Percentiles rank a stretch among this genome's conserved stretches.
These are phyloP conservation scores for Barnettozyma sp. DNA, from an alignment of 805 yeast genomes.

Conservation along the genomic window DNA sequence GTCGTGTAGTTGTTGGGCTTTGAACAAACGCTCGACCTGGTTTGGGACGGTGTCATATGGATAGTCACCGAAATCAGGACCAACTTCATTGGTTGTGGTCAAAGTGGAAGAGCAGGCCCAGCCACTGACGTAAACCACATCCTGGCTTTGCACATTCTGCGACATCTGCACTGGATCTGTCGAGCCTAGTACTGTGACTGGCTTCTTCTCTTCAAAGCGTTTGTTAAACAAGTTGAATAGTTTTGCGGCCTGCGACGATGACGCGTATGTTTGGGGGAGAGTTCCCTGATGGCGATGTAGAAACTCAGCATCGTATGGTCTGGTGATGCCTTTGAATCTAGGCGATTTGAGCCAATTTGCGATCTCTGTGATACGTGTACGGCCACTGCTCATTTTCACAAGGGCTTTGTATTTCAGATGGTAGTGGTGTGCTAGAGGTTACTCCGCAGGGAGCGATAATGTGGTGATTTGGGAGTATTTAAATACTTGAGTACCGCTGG, in stretches of 20 bases:
- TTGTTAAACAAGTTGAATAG: slow-evolving; percentile 38
- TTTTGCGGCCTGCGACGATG: slow-evolving; percentile 48
- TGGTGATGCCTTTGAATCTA: slow-evolving; percentile 39
- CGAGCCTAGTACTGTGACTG: slow-evolving; percentile 53
- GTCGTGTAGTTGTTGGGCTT: slow-evolving; percentile 54
- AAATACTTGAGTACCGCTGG: too few relatives aligned
- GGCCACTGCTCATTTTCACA: too few relatives aligned
- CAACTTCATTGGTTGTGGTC: slow-evolving; percentile 55
- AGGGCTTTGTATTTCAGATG: too few relatives aligned
- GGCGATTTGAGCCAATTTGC: slow-evolving; percentile 41
- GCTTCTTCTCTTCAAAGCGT: slow-evolving; percentile 34
- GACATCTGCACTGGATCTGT: slow-evolving; percentile 59
- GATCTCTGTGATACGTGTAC: slow-evolving; percentile 1
- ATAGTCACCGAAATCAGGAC: slow-evolving; percentile 64
- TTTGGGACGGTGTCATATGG: slow-evolving; percentile 68
- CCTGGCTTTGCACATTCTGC: slow-evolving; percentile 46
- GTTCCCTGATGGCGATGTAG: slow-evolving; percentile 51
- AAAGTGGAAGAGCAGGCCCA: slow-evolving; percentile 55
- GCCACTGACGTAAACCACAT: slow-evolving; percentile 50
- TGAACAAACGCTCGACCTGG: slow-evolving; percentile 52
- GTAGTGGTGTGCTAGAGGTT: too few relatives aligned
- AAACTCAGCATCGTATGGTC: slow-evolving; percentile 47
- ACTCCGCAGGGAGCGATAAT: too few relatives aligned
- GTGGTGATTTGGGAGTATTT: too few relatives aligned
- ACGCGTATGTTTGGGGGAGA: slow-evolving; percentile 31